phyloP scores from a whole-genome alignment of 106 monocot genomes.

The Acorus gramineus region DNA sequence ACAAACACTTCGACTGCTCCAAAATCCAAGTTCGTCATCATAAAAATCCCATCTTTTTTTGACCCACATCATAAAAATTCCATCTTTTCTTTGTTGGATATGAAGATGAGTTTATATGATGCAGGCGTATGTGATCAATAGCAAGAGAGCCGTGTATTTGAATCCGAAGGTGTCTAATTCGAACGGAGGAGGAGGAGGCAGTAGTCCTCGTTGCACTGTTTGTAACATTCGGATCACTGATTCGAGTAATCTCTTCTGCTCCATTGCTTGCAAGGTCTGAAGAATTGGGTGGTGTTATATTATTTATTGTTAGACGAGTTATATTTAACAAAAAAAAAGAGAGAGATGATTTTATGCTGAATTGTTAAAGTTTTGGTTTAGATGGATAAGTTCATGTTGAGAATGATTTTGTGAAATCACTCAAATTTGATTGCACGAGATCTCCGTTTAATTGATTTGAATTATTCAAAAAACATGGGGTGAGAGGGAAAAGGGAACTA shows the following conservation, averaged over 20 bases:
- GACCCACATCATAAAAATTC: background rate
- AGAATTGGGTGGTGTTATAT: background rate
- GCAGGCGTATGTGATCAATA: slow-evolving; percentile 41
- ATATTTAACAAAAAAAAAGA: too few relatives aligned
- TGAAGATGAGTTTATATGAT: background rate
- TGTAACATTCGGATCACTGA: slow-evolving; percentile 31
- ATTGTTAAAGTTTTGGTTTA: too few relatives aligned
- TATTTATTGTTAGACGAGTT: too few relatives aligned
- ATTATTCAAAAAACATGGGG: too few relatives aligned
- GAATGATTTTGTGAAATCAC: too few relatives aligned
- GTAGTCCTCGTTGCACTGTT: slow-evolving; percentile 6
- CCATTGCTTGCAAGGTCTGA: slow-evolving; percentile 49
- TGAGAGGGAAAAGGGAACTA: too few relatives aligned
- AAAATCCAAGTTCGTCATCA: slow-evolving; percentile 26
- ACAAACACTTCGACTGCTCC: slow-evolving; percentile 45
- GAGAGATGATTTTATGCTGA: too few relatives aligned
- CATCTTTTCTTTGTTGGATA: background rate
- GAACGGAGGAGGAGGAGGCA: background rate
- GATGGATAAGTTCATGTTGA: too few relatives aligned
- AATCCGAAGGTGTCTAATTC: slow-evolving; percentile 24
- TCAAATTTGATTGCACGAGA: too few relatives aligned
- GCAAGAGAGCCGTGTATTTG: slow-evolving; percentile 41
- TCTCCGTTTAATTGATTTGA: too few relatives aligned
- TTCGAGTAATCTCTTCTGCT: slow-evolving; percentile 35
- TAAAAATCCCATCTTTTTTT: background rate